phyloP scores from a whole-genome alignment of 371 early-diverging fungal species.

The Umbelopsis sp. region DNA sequence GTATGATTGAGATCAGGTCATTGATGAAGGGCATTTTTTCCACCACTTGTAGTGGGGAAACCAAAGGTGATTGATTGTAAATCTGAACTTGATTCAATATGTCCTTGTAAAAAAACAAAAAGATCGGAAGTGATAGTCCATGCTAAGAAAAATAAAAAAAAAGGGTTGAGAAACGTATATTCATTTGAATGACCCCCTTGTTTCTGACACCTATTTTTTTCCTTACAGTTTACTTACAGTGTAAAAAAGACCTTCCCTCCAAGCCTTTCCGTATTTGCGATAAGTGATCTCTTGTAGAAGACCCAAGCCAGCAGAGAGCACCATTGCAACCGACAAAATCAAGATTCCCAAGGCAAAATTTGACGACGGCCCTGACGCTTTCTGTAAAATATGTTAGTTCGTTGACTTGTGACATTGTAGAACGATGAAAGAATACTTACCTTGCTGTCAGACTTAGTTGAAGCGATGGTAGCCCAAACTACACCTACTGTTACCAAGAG shows the following conservation, averaged over 20 bases:
- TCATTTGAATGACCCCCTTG: too few relatives aligned
- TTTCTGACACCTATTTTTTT: too few relatives aligned
- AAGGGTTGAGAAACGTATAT: background rate
- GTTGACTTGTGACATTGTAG: too few relatives aligned
- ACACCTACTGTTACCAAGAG: conserved; percentile 83
- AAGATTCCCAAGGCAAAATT: conserved; percentile 57
- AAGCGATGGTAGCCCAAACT: conserved; percentile 62
- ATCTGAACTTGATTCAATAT: conserved; percentile 53
- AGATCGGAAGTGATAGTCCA: conserved; percentile 80
- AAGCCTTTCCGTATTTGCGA: conserved; percentile 77
- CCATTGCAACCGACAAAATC: conserved; percentile 72
- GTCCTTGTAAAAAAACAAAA: conserved; percentile 72
- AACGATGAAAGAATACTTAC: background rate
- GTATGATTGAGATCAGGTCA: conserved; percentile 29
- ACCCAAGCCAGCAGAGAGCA: conserved; percentile 82
- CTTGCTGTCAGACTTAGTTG: conserved; percentile 18
- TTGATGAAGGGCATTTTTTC: conserved; percentile 36
- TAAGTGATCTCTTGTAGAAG: conserved; percentile 85
- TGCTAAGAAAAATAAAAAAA: conserved; percentile 53
- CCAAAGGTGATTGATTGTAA: conserved; percentile 56
- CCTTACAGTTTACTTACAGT: conserved; percentile 50
- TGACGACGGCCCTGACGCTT: background rate
- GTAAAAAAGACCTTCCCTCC: conserved; percentile 92
- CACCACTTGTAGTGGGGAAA: conserved; percentile 44
- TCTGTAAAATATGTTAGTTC: background rate